phyloP scores from a whole-genome alignment of 2,329 filamentous ascomycete species.

The Leptosphaerulina australis region DNA sequence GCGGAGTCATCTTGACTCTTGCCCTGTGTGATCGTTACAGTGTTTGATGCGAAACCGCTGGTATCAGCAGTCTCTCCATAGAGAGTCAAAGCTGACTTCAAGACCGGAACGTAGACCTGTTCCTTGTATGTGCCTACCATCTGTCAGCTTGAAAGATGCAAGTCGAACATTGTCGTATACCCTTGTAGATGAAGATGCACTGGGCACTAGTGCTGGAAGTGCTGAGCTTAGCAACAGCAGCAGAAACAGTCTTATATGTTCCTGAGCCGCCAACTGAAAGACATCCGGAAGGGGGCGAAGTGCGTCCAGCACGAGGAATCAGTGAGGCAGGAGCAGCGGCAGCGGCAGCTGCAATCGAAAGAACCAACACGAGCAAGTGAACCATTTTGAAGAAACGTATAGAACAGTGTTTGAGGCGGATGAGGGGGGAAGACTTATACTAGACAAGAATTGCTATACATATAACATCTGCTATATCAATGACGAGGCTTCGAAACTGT shows the following conservation, averaged over 20 bases:
- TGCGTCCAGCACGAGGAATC: slow-evolving; percentile 44
- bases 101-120: slow-evolving; percentile 61
- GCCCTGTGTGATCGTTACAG: slow-evolving; percentile 61
- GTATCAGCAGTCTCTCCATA: slow-evolving; percentile 65
- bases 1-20: slow-evolving; percentile 55
- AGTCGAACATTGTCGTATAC: not conserved
- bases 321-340: slow-evolving; percentile 31
- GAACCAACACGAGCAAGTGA: slow-evolving; percentile 23
- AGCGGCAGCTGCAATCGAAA: slow-evolving; percentile 29
- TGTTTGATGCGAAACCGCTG: slow-evolving; percentile 59
- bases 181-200: slow-evolving; percentile 67
- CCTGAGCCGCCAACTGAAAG: slow-evolving; percentile 55
- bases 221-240: slow-evolving; percentile 65
- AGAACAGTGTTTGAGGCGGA: not conserved
- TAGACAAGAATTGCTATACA: not conserved
- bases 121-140: slow-evolving; percentile 61
- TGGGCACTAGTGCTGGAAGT: slow-evolving; percentile 57
- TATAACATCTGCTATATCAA: not conserved
- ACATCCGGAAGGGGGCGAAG: slow-evolving; percentile 57
- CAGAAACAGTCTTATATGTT: slow-evolving; percentile 59
- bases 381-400: slow-evolving; percentile 23
- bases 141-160: not conserved
- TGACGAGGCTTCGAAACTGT: not conserved
- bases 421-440: not conserved
- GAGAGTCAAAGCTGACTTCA: slow-evolving; percentile 59